phyloP scores from a whole-genome alignment of 2,329 filamentous ascomycete species.

The Phaeoacremonium minimum region DNA sequence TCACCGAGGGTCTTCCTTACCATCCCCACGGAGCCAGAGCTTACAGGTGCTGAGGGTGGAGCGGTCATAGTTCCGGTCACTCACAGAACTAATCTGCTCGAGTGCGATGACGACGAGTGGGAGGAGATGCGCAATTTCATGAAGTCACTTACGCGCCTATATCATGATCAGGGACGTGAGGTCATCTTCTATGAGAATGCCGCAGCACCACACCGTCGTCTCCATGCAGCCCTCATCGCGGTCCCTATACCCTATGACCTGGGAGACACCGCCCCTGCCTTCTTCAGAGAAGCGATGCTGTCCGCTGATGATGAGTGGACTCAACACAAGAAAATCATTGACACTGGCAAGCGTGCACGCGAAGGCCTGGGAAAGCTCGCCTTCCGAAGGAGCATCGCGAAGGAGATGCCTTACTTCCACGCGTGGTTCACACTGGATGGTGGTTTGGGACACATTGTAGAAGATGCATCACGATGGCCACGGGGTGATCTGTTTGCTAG shows the following conservation, averaged over 20 bases:
- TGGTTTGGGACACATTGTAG: constrained; percentile 86
- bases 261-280: constrained; percentile 88
- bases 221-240: constrained; percentile 80
- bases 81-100: constrained; percentile 85
- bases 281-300: constrained; percentile 93
- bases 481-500: constrained; percentile 87
- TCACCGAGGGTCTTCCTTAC: constrained; percentile 85
- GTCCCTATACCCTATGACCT: constrained; percentile 87
- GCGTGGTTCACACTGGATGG: constrained; percentile 94
- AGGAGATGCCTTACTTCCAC: constrained; percentile 98
- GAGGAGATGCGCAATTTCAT: constrained; percentile 99
- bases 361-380: constrained; percentile 72
- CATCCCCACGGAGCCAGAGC: constrained; percentile 82
- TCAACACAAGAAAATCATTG: constrained; percentile 91
- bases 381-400: constrained; percentile 78
- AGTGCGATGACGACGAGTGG: constrained; percentile 99
- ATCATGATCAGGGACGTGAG: constrained; percentile 86
- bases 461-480: constrained; percentile 82
- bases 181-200: constrained; percentile 99
- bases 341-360: constrained; percentile 66
- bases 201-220: constrained; percentile 69
- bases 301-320: constrained; percentile 88
- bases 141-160: constrained; percentile 92
- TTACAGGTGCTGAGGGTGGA: constrained; percentile 66
- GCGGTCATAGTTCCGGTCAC: constrained; percentile 86